phyloP scores from a whole-genome alignment of 176 grass and related monocot species.

The Secale cereale region DNA sequence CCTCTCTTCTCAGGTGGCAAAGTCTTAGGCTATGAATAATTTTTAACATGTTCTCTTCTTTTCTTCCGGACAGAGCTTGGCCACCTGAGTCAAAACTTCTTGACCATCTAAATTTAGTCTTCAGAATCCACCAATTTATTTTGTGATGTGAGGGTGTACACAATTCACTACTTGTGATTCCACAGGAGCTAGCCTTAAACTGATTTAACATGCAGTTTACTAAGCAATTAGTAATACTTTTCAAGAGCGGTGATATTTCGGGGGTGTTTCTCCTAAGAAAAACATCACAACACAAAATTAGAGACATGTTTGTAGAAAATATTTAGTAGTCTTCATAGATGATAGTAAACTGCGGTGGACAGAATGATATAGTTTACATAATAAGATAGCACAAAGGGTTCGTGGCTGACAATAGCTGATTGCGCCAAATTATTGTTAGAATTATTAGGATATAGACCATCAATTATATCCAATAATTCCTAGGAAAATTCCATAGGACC shows the following conservation, averaged over 20 bases:
- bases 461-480: too few relatives aligned
- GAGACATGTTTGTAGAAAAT: background rate
- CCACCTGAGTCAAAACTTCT: background rate
- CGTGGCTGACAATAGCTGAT: too few relatives aligned
- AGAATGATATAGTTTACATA: too few relatives aligned
- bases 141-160: background rate
- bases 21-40: constrained; percentile 31
- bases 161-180: background rate
- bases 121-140: background rate
- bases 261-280: too few relatives aligned
- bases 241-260: too few relatives aligned
- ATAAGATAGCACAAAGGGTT: too few relatives aligned
- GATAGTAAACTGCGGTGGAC: too few relatives aligned
- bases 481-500: too few relatives aligned
- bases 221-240: too few relatives aligned
- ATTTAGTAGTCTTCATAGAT: constrained; percentile 1
- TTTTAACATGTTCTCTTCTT: background rate
- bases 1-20: constrained; percentile 48
- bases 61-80: background rate
- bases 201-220: background rate
- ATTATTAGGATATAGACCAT: too few relatives aligned
- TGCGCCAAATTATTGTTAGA: too few relatives aligned
- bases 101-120: background rate
- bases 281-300: background rate
- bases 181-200: background rate